Conservation (phyloP, 1,284 basidiomycete species). For the Blastosporella zonata region DNA sequence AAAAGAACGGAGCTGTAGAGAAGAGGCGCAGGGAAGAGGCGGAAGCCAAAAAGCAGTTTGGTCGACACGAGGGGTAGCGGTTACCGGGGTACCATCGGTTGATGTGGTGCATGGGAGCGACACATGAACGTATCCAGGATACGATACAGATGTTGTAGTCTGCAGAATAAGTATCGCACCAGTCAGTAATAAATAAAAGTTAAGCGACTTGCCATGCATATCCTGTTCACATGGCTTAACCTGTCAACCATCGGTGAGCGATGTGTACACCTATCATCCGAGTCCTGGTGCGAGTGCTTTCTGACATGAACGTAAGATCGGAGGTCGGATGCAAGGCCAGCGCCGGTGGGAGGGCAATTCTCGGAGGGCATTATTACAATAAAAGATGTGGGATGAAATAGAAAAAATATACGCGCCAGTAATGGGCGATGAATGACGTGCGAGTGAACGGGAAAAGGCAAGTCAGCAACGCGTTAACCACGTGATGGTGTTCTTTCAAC, state of each 20-base stretch:
- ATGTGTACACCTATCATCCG: not conserved
- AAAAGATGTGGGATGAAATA: conserved; percentile 1
- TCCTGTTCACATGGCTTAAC: conserved; percentile 2
- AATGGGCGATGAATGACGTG: too few relatives aligned
- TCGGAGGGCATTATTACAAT: conserved; percentile 6
- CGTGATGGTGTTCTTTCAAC: not conserved
- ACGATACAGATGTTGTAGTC: conserved; percentile 7
- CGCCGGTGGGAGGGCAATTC: conserved; percentile 11
- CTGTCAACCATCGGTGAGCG: conserved; percentile 8
- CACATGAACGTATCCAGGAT: conserved; percentile 5
- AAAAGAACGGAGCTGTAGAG: conserved; percentile 38
- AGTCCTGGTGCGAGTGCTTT: not conserved
- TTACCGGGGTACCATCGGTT: conserved; percentile 4
- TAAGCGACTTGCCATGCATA: not conserved
- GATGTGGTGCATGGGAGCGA: not conserved
- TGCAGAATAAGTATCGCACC: not conserved
- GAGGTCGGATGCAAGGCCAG: conserved; percentile 3
- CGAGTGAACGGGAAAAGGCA: too few relatives aligned
- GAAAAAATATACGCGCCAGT: conserved; percentile 8
- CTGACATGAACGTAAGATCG: conserved; percentile 5
- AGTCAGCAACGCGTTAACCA: not conserved
- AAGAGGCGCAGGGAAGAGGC: conserved; percentile 32
- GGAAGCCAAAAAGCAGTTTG: conserved; percentile 22
- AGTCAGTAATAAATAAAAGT: not conserved
- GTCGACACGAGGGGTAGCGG: not conserved